These are phyloP conservation scores for Entomortierella parvispora DNA, from an alignment of 192 early-diverging fungal species.

Conservation along the genomic window DNA sequence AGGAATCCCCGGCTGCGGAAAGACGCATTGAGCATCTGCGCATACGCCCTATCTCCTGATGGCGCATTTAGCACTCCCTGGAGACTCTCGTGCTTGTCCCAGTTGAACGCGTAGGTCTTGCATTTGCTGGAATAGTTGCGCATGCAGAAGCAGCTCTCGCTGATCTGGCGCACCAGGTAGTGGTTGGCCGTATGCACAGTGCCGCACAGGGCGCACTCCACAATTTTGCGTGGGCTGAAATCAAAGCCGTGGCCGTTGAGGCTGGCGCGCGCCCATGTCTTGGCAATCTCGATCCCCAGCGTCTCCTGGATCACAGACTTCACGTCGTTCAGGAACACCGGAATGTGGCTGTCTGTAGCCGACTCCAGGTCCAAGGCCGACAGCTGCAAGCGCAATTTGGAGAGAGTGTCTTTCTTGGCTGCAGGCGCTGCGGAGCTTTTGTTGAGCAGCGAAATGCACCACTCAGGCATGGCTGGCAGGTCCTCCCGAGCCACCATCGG, in stretches of 20 bases:
- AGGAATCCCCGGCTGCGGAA: slow-evolving; percentile 5
- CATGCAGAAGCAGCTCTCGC: slow-evolving; percentile 10
- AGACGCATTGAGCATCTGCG: slow-evolving; percentile 3
- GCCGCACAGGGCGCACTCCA: slow-evolving; percentile 9
- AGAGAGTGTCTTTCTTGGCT: no score
- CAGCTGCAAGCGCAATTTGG: background rate
- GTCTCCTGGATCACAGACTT: background rate
- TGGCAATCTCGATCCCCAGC: background rate
- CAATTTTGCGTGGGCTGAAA: slow-evolving; percentile 5
- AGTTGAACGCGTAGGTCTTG: background rate
- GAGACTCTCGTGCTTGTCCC: slow-evolving; percentile 6
- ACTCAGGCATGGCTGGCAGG: slow-evolving; percentile 3
- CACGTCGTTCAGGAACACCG: background rate
- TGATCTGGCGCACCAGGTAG: slow-evolving; percentile 14
- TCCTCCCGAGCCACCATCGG: background rate
- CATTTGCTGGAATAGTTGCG: background rate
- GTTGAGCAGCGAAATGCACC: background rate
- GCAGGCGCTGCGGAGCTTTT: no score
- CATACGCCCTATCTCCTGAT: background rate
- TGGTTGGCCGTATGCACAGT: slow-evolving; percentile 1
- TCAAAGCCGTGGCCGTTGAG: no score
- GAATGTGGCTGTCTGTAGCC: background rate
- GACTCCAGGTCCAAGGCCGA: background rate
- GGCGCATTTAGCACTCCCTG: background rate
- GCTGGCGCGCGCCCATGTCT: background rate